A percentile compares a stretch with the other conserved stretches of the same genome.
Conservation (phyloP, 2,329 filamentous ascomycete species). For the Botrytis fragariae region DNA sequence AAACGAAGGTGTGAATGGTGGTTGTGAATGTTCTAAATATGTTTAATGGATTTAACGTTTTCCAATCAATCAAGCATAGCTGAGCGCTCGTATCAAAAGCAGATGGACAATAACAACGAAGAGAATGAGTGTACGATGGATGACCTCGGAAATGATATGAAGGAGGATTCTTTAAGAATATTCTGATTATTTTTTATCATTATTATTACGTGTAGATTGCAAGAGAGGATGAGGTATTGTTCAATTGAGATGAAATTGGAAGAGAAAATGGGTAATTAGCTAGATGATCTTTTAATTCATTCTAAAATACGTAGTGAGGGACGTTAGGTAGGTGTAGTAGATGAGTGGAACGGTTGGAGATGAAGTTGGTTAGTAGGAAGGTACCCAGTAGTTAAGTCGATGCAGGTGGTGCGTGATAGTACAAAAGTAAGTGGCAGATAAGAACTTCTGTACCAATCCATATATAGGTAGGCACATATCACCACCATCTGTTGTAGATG, state of each 20-base stretch:
- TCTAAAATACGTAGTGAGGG: neutral
- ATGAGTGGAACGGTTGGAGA: neutral
- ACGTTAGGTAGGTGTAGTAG: neutral
- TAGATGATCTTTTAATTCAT: neutral
- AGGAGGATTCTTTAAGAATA: neutral
- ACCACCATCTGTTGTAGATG: neutral
- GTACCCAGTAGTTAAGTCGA: neutral
- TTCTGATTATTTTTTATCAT: neutral
- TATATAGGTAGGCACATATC: neutral
- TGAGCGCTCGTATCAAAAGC: neutral
- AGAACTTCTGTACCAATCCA: neutral
- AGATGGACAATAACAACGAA: neutral
- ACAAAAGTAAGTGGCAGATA: neutral
- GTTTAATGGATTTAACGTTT: neutral
- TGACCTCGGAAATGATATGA: neutral
- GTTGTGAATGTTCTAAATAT: neutral
- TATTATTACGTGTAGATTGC: neutral
- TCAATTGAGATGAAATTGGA: neutral
- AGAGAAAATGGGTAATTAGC: neutral
- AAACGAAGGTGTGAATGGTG: neutral
- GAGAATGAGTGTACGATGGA: neutral
- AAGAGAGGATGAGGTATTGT: neutral
- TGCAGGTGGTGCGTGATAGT: neutral
- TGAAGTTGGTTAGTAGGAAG: neutral
- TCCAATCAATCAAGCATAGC: neutral